phyloP scores from a whole-genome alignment of 352 stramenopile genomes.

The Pythium folliculosum region DNA sequence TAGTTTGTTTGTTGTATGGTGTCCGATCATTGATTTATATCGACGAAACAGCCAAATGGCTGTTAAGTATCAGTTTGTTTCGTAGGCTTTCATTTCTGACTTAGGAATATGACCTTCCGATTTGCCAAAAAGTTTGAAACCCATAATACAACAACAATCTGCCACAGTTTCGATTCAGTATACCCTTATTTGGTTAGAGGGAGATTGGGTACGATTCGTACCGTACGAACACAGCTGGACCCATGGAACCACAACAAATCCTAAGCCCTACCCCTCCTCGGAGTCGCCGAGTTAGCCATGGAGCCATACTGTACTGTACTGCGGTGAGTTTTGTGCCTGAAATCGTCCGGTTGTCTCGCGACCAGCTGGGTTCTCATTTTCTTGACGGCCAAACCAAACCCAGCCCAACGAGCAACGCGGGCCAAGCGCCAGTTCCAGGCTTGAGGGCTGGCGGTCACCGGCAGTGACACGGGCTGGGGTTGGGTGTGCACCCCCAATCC shows the following conservation, averaged over 20 bases:
- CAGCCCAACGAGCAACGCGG: not conserved
- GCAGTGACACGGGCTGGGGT: not conserved
- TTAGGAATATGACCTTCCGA: too few relatives aligned
- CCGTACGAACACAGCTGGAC: not conserved
- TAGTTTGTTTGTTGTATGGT: too few relatives aligned
- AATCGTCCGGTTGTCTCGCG: not conserved
- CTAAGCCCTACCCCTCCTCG: too few relatives aligned
- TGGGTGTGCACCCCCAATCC: constrained; percentile 15
- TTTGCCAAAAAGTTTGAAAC: too few relatives aligned
- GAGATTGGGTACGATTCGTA: not conserved
- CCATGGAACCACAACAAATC: not conserved
- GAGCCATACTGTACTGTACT: not conserved
- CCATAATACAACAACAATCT: too few relatives aligned
- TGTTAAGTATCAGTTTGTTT: too few relatives aligned
- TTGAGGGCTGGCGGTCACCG: not conserved
- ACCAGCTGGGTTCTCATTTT: not conserved
- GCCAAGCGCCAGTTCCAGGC: constrained; percentile 3
- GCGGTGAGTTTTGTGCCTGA: not conserved
- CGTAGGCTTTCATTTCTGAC: too few relatives aligned
- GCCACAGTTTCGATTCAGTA: too few relatives aligned
- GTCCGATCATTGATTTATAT: not conserved
- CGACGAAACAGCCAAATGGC: too few relatives aligned
- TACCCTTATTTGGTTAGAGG: not conserved
- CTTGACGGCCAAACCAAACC: not conserved
- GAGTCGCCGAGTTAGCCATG: not conserved